Evolutionary conservation across 1,284 basidiomycete genomes (phyloP), one percentile per base, ranked within the genome.

Genomic region (Tilletia caries): DNA sequence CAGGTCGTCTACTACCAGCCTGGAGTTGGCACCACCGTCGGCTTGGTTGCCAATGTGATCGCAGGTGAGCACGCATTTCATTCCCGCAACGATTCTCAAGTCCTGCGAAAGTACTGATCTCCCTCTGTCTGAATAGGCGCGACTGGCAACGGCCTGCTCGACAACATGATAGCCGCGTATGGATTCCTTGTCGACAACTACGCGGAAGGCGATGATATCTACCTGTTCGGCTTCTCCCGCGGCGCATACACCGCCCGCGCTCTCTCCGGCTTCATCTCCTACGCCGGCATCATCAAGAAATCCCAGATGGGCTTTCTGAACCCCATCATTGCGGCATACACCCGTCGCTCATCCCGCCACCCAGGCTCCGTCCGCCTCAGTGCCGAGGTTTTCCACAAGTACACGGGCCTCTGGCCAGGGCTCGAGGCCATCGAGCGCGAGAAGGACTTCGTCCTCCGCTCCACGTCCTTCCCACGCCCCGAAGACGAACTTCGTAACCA

Each of bases 251-350:
- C 67, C 32, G 67, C 50, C 10, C 54, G 67, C 12, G 54, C 43
- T n/a, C 58, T 67, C n/a, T 89, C 87, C 27, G 90, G 90, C 20
- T 87, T 90, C 83, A 82, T 89, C 50, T 76, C 85, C 70, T 79
- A 72, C 71, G 67, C 41, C 32, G 67, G 54, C 44, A 62, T 68
- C 32, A 18, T 64, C 41, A 32, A 32, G 5, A 58, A 46, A 23
- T 62, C 43, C 27, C 67, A 54, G n/a, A 18, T 15, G 6, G 62
- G 43, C 37, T 62, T 68, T 25, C 48, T 67, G n/a, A 43, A 15
- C 8, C 46, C 62, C 15, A 65, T 68, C 67, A 33, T 54, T 18
- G 27, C 27, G 5, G 41, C 62, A 46, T 68, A 54, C 67, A 23
- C 23, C 1, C 67, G 27, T 15, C 54, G 67, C 33, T 41, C 44